A percentile compares a stretch with the other conserved stretches of the same genome.
phyloP scores from a whole-genome alignment of 163 green algal species.

The Trebouxia gelatinosa region DNA sequence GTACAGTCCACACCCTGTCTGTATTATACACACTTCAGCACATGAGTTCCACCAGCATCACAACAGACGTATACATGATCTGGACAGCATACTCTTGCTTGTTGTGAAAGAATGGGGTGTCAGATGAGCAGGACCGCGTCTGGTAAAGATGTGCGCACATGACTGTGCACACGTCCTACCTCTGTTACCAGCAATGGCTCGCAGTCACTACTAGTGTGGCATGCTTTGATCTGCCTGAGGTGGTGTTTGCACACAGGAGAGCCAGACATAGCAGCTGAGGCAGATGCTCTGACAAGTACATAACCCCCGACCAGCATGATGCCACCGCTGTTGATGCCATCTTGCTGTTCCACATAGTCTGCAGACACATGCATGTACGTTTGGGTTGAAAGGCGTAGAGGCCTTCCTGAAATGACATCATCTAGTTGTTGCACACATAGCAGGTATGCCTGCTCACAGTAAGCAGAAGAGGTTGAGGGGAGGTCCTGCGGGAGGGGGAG shows the following conservation, averaged over 20 bases:
- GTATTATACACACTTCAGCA: background rate
- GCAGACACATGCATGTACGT: background rate
- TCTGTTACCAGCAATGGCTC: background rate
- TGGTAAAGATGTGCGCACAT: background rate
- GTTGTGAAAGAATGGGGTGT: background rate
- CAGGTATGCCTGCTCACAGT: no score
- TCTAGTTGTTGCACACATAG: no score
- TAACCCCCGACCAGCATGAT: slow-evolving; percentile 1
- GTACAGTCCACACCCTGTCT: background rate
- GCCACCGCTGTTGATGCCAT: no score
- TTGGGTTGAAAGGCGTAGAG: background rate
- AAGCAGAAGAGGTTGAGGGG: no score
- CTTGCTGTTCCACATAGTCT: background rate
- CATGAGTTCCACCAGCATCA: background rate
- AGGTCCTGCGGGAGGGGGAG: no score
- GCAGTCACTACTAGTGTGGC: background rate
- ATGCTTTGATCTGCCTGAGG: slow-evolving; percentile 1
- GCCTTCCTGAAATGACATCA: background rate
- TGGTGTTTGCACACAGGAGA: background rate
- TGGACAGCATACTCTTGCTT: background rate
- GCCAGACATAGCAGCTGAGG: no score
- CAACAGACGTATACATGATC: background rate
- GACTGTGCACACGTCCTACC: background rate
- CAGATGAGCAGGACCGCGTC: background rate
- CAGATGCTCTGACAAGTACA: background rate